Evolutionary conservation across 306 rosid species (phyloP), one percentile per base, ranked within the genome.

Genomic region (Castanea sativa): DNA sequence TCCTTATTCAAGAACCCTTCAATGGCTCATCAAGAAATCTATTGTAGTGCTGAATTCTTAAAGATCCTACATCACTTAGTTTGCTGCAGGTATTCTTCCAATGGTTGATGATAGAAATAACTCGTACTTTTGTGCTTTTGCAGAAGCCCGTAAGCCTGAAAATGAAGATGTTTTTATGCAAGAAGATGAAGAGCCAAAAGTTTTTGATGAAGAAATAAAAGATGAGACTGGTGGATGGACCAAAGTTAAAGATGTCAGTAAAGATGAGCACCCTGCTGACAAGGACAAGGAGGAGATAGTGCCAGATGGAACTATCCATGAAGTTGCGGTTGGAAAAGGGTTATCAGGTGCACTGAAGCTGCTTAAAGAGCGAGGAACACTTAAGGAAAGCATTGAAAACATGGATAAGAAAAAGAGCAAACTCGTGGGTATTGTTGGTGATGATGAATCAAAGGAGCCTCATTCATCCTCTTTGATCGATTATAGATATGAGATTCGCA

Each of bases 361-460:
- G 61, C 96, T 95, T 82, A 89, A 95, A 83, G 98, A 93, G 1
- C 86, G 99, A 79, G 99, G 98, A 60, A 90, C 95, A 32, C 96
- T 93, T 55, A 95, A 95, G 84, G 96, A 95, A 88, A 90, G 85
- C 80, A 71, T 91, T 77, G 97, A 95, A 88, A 93, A 93, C 88
- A 93, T 95, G 99, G 99, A 95, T 80, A 95, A 95, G 89, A 95
- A 93, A 85, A 95, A 91, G 84, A 88, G 98, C 87, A 93, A 95
- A 83, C 89, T 95, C 81, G 86, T 93, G 76, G 99, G 98, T 79
- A 84, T 95, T 1, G 76, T 91, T 19, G 97, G 89, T 49, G 90
- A 82, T 79, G 94, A 90, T 25, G 94, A 90, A 14, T 80, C 86
- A 35, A 90, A 86, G 83, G 93, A 93, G 71, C 74, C 82, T 25